These are phyloP conservation scores for Cryphonectria japonica DNA, from an alignment of 2,329 filamentous ascomycete genomes.

Conservation along the genomic window DNA sequence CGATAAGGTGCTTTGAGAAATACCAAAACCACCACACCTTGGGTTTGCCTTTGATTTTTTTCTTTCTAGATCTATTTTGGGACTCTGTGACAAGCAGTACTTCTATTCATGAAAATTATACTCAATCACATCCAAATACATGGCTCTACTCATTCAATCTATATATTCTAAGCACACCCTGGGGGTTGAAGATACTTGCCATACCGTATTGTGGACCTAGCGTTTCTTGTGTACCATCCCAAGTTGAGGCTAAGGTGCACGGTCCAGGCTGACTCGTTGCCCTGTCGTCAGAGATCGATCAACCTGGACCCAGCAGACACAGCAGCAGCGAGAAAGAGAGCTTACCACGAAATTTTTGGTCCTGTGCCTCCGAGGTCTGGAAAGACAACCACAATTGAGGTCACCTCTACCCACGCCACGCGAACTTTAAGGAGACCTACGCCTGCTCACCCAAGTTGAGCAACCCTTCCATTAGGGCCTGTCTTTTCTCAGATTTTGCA, in stretches of 20 bases:
- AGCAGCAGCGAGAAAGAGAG: conserved; percentile 4
- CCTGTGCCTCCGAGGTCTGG: conserved; percentile 21
- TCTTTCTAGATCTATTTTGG: too few relatives aligned
- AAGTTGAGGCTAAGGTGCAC: conserved; percentile 1
- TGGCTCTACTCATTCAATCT: background rate
- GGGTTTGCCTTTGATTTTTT: too few relatives aligned
- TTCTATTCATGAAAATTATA: background rate
- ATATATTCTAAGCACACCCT: background rate
- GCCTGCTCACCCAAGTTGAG: conserved; percentile 11
- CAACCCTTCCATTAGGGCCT: background rate
- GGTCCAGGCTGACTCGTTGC: conserved; percentile 13
- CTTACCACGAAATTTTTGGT: conserved; percentile 31
- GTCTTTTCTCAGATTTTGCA: too few relatives aligned
- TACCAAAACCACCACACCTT: background rate
- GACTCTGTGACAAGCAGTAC: too few relatives aligned
- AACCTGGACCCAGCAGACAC: conserved; percentile 19
- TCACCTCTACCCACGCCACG: conserved; percentile 7
- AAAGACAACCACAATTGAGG: conserved; percentile 19
- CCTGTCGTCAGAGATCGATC: conserved; percentile 29
- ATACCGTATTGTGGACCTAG: background rate
- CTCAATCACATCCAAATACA: background rate
- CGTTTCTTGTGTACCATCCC: background rate
- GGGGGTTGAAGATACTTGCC: background rate
- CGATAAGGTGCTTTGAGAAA: background rate
- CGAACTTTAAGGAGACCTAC: conserved; percentile 18